A percentile compares a stretch with the other conserved stretches of the same genome.
Conservation (phyloP, 192 early-diverging fungal genomes). For the Glomus cerebriforme region DNA sequence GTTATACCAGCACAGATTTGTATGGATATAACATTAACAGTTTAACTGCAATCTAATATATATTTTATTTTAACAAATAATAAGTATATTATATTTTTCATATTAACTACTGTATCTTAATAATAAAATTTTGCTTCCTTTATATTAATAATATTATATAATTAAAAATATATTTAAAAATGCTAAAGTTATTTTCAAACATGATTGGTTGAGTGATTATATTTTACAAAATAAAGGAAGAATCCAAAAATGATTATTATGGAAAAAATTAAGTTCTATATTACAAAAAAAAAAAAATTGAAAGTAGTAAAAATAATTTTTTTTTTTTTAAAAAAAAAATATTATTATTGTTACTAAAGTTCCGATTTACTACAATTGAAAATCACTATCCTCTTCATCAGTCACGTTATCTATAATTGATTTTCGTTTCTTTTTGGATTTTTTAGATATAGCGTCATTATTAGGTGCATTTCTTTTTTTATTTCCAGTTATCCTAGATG, state of each 20-base stretch:
- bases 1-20: no score
- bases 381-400: constrained; percentile 23
- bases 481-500: neutral
- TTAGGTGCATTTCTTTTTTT: constrained; percentile 7
- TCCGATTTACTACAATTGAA: neutral
- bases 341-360: neutral
- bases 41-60: no score
- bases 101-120: no score
- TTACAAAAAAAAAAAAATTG: neutral
- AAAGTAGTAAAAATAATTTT: no score
- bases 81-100: no score
- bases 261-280: neutral
- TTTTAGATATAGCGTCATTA: neutral
- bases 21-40: no score
- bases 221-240: neutral
- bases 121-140: neutral
- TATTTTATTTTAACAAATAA: no score
- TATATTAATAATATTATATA: neutral
- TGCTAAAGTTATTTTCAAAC: neutral
- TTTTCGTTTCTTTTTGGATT: constrained; percentile 16
- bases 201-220: neutral
- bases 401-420: neutral
- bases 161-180: neutral
- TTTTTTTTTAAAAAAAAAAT: no score
- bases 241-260: neutral